These are phyloP conservation scores for Apiotrichum sp. DNA, from an alignment of 1,284 basidiomycete species.

Conservation along the genomic window DNA sequence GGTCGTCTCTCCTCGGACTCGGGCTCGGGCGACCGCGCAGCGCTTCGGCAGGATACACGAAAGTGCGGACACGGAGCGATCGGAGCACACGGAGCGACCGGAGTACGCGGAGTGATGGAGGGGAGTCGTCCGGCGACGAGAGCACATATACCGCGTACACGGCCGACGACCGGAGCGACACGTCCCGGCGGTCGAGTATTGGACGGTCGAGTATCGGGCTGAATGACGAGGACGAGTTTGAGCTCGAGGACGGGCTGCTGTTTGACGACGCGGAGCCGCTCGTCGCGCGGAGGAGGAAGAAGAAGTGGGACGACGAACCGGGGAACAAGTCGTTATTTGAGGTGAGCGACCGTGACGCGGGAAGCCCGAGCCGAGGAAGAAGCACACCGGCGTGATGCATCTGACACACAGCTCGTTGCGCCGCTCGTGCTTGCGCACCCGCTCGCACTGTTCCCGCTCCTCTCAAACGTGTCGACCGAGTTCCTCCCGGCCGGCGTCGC, in stretches of 20 bases:
- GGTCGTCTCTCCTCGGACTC: background rate
- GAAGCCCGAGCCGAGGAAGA: too few relatives aligned
- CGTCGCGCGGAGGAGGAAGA: conserved; percentile 7
- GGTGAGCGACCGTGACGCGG: conserved; percentile 3
- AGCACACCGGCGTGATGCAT: too few relatives aligned
- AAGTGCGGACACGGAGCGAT: background rate
- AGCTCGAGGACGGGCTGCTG: conserved; percentile 2
- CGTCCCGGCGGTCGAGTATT: background rate
- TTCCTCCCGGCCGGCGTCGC: conserved; percentile 46
- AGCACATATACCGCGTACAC: background rate
- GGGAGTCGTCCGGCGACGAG: background rate
- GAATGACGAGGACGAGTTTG: conserved; percentile 1
- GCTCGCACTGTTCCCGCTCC: conserved; percentile 40
- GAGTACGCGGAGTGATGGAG: background rate
- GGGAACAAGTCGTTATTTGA: conserved; percentile 12
- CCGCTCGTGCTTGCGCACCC: conserved; percentile 44
- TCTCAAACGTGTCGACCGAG: conserved; percentile 40
- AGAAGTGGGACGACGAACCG: conserved; percentile 11
- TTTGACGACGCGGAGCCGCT: conserved; percentile 14
- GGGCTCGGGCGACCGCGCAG: background rate
- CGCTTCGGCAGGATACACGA: background rate
- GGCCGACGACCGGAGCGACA: conserved; percentile 2
- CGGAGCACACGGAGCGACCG: background rate
- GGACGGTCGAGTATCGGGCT: conserved; percentile 4
- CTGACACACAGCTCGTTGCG: conserved; percentile 35